Evolutionary conservation across 2,329 filamentous ascomycete genomes (phyloP).

Genomic region (Xylaria sp.): DNA sequence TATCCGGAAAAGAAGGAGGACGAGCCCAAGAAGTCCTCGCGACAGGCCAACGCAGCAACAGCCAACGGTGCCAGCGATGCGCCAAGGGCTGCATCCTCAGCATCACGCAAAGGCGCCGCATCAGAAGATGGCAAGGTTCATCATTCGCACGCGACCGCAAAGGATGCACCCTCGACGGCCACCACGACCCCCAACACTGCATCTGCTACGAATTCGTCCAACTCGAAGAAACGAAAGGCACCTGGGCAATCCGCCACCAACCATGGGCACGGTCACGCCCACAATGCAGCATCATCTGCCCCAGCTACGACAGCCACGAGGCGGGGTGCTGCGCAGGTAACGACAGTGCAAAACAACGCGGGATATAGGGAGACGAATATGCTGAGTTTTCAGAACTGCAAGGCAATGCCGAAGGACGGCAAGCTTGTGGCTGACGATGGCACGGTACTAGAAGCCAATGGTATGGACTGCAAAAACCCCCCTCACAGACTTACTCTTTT

Average conservation of each 20-base stretch:
- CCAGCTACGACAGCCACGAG: slow-evolving; percentile 34
- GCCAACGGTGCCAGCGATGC: slow-evolving; percentile 37
- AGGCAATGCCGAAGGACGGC: slow-evolving; percentile 70
- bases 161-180: slow-evolving; percentile 33
- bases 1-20: slow-evolving; percentile 58
- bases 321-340: slow-evolving; percentile 29
- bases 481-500: slow-evolving; percentile 5
- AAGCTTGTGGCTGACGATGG: slow-evolving; percentile 89
- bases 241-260: slow-evolving; percentile 45
- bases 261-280: slow-evolving; percentile 33
- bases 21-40: slow-evolving; percentile 60
- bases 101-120: slow-evolving; percentile 45
- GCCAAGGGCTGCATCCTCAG: slow-evolving; percentile 31
- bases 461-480: slow-evolving; percentile 55
- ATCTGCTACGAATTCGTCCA: slow-evolving; percentile 27
- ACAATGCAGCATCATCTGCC: slow-evolving; percentile 29
- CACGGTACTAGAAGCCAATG: slow-evolving; percentile 79
- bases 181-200: slow-evolving; percentile 27
- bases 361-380: slow-evolving; percentile 74
- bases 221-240: slow-evolving; percentile 85
- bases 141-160: slow-evolving; percentile 31
- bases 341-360: slow-evolving; percentile 16
- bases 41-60: slow-evolving; percentile 46
- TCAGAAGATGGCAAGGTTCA: slow-evolving; percentile 34
- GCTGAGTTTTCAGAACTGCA: slow-evolving; percentile 80